These are phyloP conservation scores for Phlebiopsis flavidoalba DNA, from an alignment of 768 basidiomycete genomes.

Conservation along the genomic window DNA sequence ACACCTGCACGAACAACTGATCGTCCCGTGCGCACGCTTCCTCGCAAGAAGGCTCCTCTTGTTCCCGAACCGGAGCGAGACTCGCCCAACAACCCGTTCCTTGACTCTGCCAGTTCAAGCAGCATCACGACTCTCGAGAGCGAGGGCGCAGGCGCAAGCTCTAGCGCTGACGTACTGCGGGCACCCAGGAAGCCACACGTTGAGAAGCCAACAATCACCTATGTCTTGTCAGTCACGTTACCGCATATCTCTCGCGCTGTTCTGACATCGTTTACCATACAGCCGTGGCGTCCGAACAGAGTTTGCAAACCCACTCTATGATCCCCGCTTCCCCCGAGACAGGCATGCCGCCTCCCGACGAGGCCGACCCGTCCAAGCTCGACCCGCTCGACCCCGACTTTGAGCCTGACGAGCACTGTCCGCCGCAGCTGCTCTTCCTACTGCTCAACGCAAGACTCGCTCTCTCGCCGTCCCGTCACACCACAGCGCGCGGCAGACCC, in stretches of 20 bases:
- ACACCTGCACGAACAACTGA: conserved; percentile 15
- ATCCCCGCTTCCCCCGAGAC: conserved; percentile 23
- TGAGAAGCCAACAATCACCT: conserved; percentile 61
- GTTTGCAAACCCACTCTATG: conserved; percentile 62
- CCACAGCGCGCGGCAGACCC: neutral
- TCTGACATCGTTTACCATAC: conserved; percentile 3
- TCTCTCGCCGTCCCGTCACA: conserved; percentile 6
- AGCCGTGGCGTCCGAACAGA: conserved; percentile 66
- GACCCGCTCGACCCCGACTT: conserved; percentile 63
- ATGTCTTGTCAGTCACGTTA: conserved; percentile 59
- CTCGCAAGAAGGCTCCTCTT: conserved; percentile 34
- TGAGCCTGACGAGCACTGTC: conserved; percentile 48
- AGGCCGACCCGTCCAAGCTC: conserved; percentile 44
- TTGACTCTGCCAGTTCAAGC: conserved; percentile 31
- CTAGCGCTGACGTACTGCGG: conserved; percentile 19
- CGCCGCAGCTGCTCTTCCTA: conserved; percentile 55
- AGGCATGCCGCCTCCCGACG: conserved; percentile 30
- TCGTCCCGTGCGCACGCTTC: conserved; percentile 19
- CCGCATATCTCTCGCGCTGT: neutral
- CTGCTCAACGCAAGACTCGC: neutral
- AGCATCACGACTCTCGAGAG: conserved; percentile 15
- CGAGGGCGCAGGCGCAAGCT: conserved; percentile 21
- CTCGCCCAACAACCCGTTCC: conserved; percentile 71
- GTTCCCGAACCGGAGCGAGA: conserved; percentile 40
- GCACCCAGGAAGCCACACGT: conserved; percentile 35